These are phyloP conservation scores for Tothia fuscella DNA, from an alignment of 2,329 filamentous ascomycete genomes.

Conservation along the genomic window DNA sequence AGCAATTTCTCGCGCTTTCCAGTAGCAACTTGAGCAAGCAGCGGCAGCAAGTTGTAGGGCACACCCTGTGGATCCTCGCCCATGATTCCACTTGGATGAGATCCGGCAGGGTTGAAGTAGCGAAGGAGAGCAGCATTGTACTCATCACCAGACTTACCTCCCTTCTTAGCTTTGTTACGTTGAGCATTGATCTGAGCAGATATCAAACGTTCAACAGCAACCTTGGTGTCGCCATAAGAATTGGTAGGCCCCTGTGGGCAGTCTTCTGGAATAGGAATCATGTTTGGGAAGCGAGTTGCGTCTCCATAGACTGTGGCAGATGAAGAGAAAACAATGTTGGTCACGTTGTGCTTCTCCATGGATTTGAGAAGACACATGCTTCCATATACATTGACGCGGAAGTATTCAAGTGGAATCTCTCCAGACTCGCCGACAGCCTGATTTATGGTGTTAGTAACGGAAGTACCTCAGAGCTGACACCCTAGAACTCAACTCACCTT, in stretches of 20 bases:
- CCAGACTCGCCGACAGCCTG: conserved; percentile 91
- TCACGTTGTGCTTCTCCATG: conserved; percentile 83
- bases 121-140: conserved; percentile 90
- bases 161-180: conserved; percentile 70
- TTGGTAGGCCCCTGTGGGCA: conserved; percentile 96
- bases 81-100: conserved; percentile 93
- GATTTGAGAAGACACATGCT: conserved; percentile 74
- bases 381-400: conserved; percentile 90
- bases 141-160: conserved; percentile 55
- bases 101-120: conserved; percentile 96
- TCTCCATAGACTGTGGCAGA: conserved; percentile 98
- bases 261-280: conserved; percentile 97
- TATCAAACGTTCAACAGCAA: conserved; percentile 82
- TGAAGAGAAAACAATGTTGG: conserved; percentile 97
- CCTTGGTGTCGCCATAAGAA: conserved; percentile 95
- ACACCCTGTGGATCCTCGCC: conserved; percentile 94
- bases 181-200: conserved; percentile 82
- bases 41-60: conserved; percentile 87
- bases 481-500: conserved; percentile 49
- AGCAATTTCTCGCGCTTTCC: conserved; percentile 89
- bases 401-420: conserved; percentile 94
- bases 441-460: neutral
- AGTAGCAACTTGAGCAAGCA: conserved; percentile 90
- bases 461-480: too few species aligned
- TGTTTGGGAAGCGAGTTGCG: conserved; percentile 87